Percentiles rank a stretch among this genome's conserved stretches.
Evolutionary conservation across 768 basidiomycete genomes (phyloP).

Genomic region (Boletus rufocinnamomeus): DNA sequence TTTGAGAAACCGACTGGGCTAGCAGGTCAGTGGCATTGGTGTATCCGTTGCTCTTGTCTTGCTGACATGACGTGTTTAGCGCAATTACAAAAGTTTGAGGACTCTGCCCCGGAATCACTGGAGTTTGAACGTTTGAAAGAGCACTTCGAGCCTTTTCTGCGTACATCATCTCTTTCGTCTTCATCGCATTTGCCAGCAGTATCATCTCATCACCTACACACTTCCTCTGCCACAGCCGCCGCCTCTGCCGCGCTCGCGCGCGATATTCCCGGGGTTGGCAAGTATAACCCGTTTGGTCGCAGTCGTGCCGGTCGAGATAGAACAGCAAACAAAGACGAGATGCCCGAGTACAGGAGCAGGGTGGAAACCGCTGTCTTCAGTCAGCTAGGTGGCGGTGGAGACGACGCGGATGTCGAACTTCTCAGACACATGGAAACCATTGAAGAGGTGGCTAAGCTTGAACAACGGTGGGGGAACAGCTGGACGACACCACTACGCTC

Average conservation of each 20-base stretch:
- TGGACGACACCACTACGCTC: constrained; percentile 71
- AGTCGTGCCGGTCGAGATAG: constrained; percentile 57
- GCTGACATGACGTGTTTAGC: constrained; percentile 45
- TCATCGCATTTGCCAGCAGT: constrained; percentile 54
- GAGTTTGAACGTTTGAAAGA: constrained; percentile 96
- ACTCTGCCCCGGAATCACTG: constrained; percentile 77
- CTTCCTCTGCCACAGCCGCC: constrained; percentile 84
- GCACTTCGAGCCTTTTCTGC: constrained; percentile 94
- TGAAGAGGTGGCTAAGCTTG: constrained; percentile 65
- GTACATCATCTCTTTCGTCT: constrained; percentile 75
- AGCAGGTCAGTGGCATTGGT: constrained; percentile 58
- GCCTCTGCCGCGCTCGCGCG: constrained; percentile 87
- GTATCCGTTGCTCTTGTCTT: background rate
- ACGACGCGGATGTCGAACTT: constrained; percentile 70
- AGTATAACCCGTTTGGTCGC: constrained; percentile 65
- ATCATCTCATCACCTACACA: constrained; percentile 70
- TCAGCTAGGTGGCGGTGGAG: constrained; percentile 56
- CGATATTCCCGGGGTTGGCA: constrained; percentile 81
- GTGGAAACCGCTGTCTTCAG: constrained; percentile 62
- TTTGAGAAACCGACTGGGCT: constrained; percentile 98
- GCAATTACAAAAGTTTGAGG: constrained; percentile 89
- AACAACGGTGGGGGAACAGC: constrained; percentile 80
- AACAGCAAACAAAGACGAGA: constrained; percentile 71
- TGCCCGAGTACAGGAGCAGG: constrained; percentile 73
- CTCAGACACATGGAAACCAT: constrained; percentile 63